phyloP scores from a whole-genome alignment of 1,139 yeast species.

The Nakaseomyces glabratus region DNA sequence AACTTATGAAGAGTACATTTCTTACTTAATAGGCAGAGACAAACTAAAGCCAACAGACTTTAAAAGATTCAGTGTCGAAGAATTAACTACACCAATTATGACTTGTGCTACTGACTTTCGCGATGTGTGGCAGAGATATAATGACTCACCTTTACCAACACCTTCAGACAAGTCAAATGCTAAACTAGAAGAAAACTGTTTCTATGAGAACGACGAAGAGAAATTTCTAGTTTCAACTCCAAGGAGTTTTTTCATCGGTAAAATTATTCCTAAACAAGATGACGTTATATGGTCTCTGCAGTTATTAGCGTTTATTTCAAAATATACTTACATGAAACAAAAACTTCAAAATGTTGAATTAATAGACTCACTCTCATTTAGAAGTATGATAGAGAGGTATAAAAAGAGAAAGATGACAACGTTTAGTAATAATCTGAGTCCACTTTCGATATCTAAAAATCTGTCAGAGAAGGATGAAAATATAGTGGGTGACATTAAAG shows the following conservation, averaged over 20 bases:
- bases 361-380: conserved; percentile 37
- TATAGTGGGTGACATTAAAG: not conserved
- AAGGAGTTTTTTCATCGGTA: conserved; percentile 63
- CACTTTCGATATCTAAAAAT: conserved; percentile 2
- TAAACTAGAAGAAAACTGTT: conserved; percentile 12
- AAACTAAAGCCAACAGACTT: conserved; percentile 14
- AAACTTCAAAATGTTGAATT: conserved; percentile 63
- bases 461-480: not conserved
- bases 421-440: conserved; percentile 3
- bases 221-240: conserved; percentile 36
- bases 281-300: conserved; percentile 93
- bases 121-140: conserved; percentile 14
- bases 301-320: conserved; percentile 83
- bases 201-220: conserved; percentile 14
- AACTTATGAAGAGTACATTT: conserved; percentile 17
- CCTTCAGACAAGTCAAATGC: conserved; percentile 5
- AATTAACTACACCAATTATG: conserved; percentile 11
- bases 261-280: conserved; percentile 78
- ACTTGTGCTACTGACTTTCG: conserved; percentile 21
- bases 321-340: conserved; percentile 73
- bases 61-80: conserved; percentile 11
- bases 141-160: not conserved
- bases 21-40: conserved; percentile 16
- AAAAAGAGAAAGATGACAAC: conserved; percentile 12
- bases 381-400: conserved; percentile 25